Evolutionary conservation across 1,284 basidiomycete genomes (phyloP).

Genomic region (Ustilago bromivora): DNA sequence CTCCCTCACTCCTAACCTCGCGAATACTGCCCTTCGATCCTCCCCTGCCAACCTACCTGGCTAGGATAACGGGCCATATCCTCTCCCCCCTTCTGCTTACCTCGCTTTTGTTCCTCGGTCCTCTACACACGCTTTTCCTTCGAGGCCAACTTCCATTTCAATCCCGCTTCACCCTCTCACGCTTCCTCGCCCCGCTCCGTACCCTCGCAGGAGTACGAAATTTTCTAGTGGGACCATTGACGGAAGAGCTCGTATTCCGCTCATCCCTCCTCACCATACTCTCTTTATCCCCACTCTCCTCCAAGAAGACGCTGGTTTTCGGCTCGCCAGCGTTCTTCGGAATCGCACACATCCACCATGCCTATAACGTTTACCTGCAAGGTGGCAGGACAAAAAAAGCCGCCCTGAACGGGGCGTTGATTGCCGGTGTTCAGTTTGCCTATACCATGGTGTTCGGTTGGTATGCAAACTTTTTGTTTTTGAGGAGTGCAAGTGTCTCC

Average conservation of each 20-base stretch:
- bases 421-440: conserved; percentile 77
- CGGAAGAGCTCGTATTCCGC: conserved; percentile 93
- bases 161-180: conserved; percentile 51
- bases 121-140: conserved; percentile 79
- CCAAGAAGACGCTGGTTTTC: conserved; percentile 77
- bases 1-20: conserved; percentile 43
- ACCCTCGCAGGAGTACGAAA: conserved; percentile 79
- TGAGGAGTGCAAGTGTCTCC: conserved; percentile 77
- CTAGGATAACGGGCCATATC: conserved; percentile 9
- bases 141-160: conserved; percentile 77
- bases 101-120: conserved; percentile 84
- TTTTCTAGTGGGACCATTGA: conserved; percentile 83
- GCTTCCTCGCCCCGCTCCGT: conserved; percentile 72
- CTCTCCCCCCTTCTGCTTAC: conserved; percentile 72
- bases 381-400: conserved; percentile 72
- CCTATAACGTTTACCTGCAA: conserved; percentile 82
- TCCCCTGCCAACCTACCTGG: conserved; percentile 15
- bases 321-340: conserved; percentile 88
- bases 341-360: conserved; percentile 90
- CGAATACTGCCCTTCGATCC: conserved; percentile 49
- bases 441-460: conserved; percentile 95
- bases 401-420: conserved; percentile 75
- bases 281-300: conserved; percentile 76
- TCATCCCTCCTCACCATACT: conserved; percentile 83
- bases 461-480: conserved; percentile 85